Evolutionary conservation across 2,329 filamentous ascomycete genomes (phyloP), one percentile per base, ranked within the genome.

Genomic region (Dactylonectria estremocensis): DNA sequence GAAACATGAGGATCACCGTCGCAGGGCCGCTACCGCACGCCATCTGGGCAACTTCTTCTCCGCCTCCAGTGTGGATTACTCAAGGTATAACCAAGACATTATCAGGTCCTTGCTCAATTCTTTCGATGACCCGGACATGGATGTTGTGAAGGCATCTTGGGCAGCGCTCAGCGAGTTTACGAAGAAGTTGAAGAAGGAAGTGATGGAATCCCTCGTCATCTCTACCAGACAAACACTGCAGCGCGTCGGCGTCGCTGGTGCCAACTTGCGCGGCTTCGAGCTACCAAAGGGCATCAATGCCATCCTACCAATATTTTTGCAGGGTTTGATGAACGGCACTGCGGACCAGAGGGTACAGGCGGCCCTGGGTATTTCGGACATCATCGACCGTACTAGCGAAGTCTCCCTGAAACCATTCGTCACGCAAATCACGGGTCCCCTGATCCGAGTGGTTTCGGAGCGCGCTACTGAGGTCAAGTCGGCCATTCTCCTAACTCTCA

Each of bases 401-500:
- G 92, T 95, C 66, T 91, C 95, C 20, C 86, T 99, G 69, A 97
- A 96, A 82, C 94, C 95, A 8, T 98, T 97, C 77, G 96, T 99
- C 67, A 98, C 95, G 33, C 95, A 98, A 78, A 98, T 99, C 74
- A 98, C 97, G 5, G 96, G 96, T 78, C 96, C 97, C 22, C 89
- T 99, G 61, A 99, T 99, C 80, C 93, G 96, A 88, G 95, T 98
- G 22, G 95, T 99, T 18, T 98, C 96, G 5, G 96, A 99, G 81
- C 91, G 95, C 69, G 97, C 96, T 3, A 95, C 95, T 2, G 97
- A 99, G 58, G 95, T 99, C 81, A 98, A 97, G 84, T 92, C 94
- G 68, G 96, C 96, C 48, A 97, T 99, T 79, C 86, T 99, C 68
- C 88, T 97, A 61, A 97, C 96, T 0, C 89, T 99, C 72, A 98